A percentile compares a stretch with the other conserved stretches of the same genome.
phyloP scores from a whole-genome alignment of 2,329 filamentous ascomycete species.

The Fusarium cyanostomum region DNA sequence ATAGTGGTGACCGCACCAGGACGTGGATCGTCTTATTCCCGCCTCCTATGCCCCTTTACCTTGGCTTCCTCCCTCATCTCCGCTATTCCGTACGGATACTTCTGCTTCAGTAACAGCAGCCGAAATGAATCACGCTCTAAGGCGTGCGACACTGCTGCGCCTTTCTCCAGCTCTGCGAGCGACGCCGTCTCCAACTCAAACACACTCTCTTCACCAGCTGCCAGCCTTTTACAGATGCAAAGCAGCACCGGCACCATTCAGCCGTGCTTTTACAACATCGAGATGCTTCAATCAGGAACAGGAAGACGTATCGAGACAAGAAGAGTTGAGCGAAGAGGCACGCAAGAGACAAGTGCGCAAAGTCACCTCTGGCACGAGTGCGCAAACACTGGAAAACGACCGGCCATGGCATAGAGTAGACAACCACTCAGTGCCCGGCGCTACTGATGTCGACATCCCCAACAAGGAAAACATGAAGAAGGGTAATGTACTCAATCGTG shows the following conservation, averaged over 20 bases:
- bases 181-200: conserved; percentile 1
- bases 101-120: too few species aligned
- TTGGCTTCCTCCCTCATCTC: too few species aligned
- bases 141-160: conserved; percentile 27
- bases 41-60: not conserved
- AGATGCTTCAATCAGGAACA: conserved; percentile 4
- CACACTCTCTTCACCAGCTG: conserved; percentile 6
- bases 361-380: conserved; percentile 37
- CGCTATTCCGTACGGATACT: too few species aligned
- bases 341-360: conserved; percentile 35
- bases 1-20: conserved; percentile 24
- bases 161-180: conserved; percentile 24
- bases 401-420: conserved; percentile 41
- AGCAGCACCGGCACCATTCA: not conserved
- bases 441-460: conserved; percentile 22
- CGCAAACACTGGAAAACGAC: conserved; percentile 40
- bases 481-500: conserved; percentile 13
- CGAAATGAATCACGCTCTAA: conserved; percentile 36
- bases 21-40: conserved; percentile 25
- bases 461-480: conserved; percentile 33
- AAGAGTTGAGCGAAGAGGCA: conserved; percentile 34
- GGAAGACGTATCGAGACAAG: conserved; percentile 1
- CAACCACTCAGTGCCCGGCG: conserved; percentile 23
- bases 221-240: conserved; percentile 12
- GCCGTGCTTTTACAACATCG: conserved; percentile 37